A percentile compares a stretch with the other conserved stretches of the same genome.
These are phyloP conservation scores for Pontederia crassipes DNA, from an alignment of 176 grass and related monocot species.

Conservation along the genomic window DNA sequence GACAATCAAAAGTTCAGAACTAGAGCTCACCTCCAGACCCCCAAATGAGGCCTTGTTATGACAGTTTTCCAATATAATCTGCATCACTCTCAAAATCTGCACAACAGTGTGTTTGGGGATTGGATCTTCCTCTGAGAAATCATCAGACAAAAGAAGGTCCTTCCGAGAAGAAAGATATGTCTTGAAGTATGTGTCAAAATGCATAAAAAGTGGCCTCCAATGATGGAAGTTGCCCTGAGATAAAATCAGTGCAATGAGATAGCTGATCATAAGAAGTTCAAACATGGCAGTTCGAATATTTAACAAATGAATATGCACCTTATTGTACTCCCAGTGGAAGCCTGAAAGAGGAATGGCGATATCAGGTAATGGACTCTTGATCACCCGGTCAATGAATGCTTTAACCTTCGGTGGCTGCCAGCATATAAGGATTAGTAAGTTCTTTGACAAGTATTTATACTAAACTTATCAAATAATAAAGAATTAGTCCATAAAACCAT, in stretches of 20 bases:
- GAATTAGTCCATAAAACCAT: not conserved
- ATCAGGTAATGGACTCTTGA: conserved; percentile 90
- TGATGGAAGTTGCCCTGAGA: conserved; percentile 94
- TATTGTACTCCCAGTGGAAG: conserved; percentile 91
- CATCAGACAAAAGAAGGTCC: conserved; percentile 85
- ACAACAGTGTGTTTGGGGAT: conserved; percentile 79
- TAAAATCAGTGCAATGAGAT: conserved; percentile 4
- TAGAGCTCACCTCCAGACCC: conserved; percentile 71
- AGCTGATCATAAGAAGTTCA: conserved; percentile 19
- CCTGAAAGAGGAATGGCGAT: conserved; percentile 93
- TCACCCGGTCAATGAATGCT: conserved; percentile 92
- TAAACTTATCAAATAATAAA: not conserved
- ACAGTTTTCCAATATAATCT: conserved; percentile 94
- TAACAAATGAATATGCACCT: conserved; percentile 34
- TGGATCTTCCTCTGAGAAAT: conserved; percentile 55
- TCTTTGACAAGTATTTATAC: not conserved
- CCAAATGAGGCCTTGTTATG: conserved; percentile 75
- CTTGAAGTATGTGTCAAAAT: conserved; percentile 96
- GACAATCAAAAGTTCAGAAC: not conserved
- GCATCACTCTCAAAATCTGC: conserved; percentile 94
- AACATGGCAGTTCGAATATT: not conserved
- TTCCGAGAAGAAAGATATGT: conserved; percentile 77
- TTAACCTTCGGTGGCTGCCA: conserved; percentile 92
- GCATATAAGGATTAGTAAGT: conserved; percentile 5
- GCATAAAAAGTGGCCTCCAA: conserved; percentile 92